Base-by-base conservation (phyloP, 2,329 filamentous ascomycete genomes). In the Neonectria neomacrospora region DNA sequence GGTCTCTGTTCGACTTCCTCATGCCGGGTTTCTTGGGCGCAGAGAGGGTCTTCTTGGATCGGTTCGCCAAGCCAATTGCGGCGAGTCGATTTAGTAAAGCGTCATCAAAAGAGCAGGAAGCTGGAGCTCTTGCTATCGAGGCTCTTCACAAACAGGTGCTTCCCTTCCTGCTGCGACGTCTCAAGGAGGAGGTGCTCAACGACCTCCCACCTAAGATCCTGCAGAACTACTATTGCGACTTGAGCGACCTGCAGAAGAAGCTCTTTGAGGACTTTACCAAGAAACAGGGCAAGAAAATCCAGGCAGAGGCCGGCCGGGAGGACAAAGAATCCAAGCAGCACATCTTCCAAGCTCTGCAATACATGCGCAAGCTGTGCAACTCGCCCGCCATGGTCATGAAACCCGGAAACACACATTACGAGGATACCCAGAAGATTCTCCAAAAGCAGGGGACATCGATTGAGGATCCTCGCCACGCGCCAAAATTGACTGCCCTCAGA, bases 321-420 rank as follows among this genome's bases (percentile, higher is more conserved):
- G 95, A 97, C 75, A 97, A 96, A 76, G 93, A 97, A 66, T 90
- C 94, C 69, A 99, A 99, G 78, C 92, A 97, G 77, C 96, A 99
- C 78, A 99, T 99, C 71, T 99, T 99, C 91, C 95, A 98, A 78
- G 96, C 96, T 4, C 81, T 99, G 47, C 96, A 99, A 77, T 99
- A 99, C 80, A 99, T 99, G 96, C 93, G 96, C 65, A 98, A 98
- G 81, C 88, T 99, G 6, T 99, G 96, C 86, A 99, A 99, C 77
- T 97, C 96, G 3, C 96, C 96, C 0, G 94, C 96, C 0, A 85
- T 99, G 68, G 96, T 99, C 10, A 93, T 99, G 85, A 98, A 97
- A 75, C 94, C 96, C 55, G 93, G 90, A 18, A 95, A 97, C 79
- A 93, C 91, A 75, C 88, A 96, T 67, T 99, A 97, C 77, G 92